Evolutionary conservation across 2,329 filamentous ascomycete species (phyloP), one percentile per base, ranked within the genome.

Genomic region (Keithomyces neogunnii): DNA sequence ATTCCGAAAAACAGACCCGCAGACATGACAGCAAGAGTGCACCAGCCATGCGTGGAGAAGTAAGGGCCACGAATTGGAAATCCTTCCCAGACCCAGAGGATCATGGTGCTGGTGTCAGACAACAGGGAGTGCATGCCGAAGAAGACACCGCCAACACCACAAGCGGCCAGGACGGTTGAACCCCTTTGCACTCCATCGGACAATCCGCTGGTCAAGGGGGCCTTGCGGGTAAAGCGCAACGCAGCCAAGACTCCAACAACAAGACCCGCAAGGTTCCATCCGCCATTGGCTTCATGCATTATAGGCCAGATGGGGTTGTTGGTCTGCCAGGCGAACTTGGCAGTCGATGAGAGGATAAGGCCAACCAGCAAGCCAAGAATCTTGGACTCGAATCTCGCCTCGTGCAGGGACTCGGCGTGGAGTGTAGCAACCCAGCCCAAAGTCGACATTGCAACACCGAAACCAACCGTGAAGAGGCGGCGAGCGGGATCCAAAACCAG

Each of bases 51-150:
- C n/a, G 90, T 89, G 46, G 85, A 89, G 55, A 90, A 82, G 47
- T 93, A 81, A 2, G 93, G 93, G 5, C 93, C 93, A 47, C 87
- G 83, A 40, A 97, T 81, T 11, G 93, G 93, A 62, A 88, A 99
- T 5, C 93, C 93, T 60, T 96, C 90, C 93, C 93, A 99, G 3
- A 89, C 89, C 93, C 93, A 99, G 13, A 91, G 78, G 52, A 97
- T 96, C 90, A 99, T 97, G 50, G 93, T 99, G 73, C 93, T 97
- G 0, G 91, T 95, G 66, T 99, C 93, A 0, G 93, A 96, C 9
- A 99, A 78, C 8, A 99, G 75, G 1, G 91, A 96, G 66, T 97
- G 93, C 63, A 97, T 77, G 4, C 81, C 88, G 62, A 99, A 99
- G 63, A 96, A 78, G 6, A 96, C 69, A 32, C 90, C 92, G 29